Percentiles rank a stretch among this genome's conserved stretches.
phyloP scores from a whole-genome alignment of 108 stramenopile genomes.

The Nitzschia putrida region DNA sequence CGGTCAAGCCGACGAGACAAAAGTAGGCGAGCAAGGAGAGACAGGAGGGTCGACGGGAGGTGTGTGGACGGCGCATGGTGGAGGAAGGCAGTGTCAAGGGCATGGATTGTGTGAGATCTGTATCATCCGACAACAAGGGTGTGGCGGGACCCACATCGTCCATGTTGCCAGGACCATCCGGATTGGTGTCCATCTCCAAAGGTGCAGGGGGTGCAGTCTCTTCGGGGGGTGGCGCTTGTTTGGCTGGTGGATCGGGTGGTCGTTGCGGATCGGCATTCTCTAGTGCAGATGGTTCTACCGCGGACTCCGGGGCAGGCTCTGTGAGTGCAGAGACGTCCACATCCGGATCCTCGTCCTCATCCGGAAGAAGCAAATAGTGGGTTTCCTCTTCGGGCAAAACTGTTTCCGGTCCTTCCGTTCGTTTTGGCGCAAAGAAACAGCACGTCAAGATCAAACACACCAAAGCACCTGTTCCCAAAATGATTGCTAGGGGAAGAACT shows the following conservation, averaged over 20 bases:
- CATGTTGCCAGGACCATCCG: too few species aligned
- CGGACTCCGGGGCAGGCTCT: conserved; percentile 17
- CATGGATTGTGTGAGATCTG: conserved; percentile 2
- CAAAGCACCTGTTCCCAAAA: conserved; percentile 43
- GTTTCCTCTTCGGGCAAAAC: conserved; percentile 7
- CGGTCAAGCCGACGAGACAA: conserved; percentile 41
- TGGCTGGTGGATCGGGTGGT: not conserved
- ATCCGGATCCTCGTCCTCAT: conserved; percentile 9
- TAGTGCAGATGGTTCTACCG: not conserved
- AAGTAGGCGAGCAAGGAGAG: conserved; percentile 33
- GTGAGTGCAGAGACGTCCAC: conserved; percentile 19
- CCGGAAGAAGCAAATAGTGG: conserved; percentile 2
- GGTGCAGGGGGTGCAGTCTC: conserved; percentile 5
- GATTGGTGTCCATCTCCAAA: conserved; percentile 6
- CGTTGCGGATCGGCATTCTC: conserved; percentile 7
- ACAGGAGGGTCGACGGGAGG: conserved; percentile 26
- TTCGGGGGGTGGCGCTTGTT: not conserved
- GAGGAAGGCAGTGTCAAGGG: conserved; percentile 9
- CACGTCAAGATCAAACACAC: conserved; percentile 56
- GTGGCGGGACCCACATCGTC: not conserved
- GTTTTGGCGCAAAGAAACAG: conserved; percentile 55
- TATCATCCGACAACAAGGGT: not conserved
- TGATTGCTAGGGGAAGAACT: conserved; percentile 24
- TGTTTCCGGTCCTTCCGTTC: conserved; percentile 67
- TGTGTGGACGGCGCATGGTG: conserved; percentile 34